Evolutionary conservation across 73 alveolate species (phyloP), one percentile per base, ranked within the genome.

Genomic region (Paramecium bursaria): DNA sequence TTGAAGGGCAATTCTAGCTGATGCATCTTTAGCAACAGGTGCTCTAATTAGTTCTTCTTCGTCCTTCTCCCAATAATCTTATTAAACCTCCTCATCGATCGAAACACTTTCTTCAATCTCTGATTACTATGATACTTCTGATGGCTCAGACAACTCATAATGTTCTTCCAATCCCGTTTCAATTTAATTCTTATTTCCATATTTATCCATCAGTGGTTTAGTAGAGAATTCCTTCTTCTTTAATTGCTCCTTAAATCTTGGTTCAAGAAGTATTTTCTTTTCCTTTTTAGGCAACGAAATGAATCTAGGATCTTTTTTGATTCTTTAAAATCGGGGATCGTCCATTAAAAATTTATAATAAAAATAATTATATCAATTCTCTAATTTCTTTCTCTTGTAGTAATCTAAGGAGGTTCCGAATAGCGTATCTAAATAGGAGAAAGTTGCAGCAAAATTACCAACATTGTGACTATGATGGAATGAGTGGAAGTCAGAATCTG

Each of bases 1-100:
- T 42, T 90, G 92, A 21, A 96, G 86, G 11, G 99, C 99, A 17
- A 96, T 55, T 86, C 98, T 86, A 27, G 87, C 89, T n/a, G 96
- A 92, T 48, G 91, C 92, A 50, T 92, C 79, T 13, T 90, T 87
- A 2, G 92, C 86, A 9, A 77, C 90, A 10, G 96, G 92, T 55
- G 82, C 95, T 31, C 90, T 91, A 50, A 73, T 91, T 44, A 74
- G 74, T 17, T 74, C 87, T 73, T 74, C 79, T 1, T 85, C 76
- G 15, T 57, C 90, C 49, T 86, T 91, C 27, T 80, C 95, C 85
- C 86, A 52, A 26, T 73, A n/a, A 74, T 86, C 91, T 74, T 85
- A 91, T 26, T 49, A 46, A 23, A 86, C 33, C n/a, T 48, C 54
- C 25, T 85, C 91, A 9, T 85, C 87, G 10, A 30, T 82, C 4